These are phyloP conservation scores for Trichoderma erinaceum DNA, from an alignment of 495 filamentous ascomycete species.

Conservation along the genomic window DNA sequence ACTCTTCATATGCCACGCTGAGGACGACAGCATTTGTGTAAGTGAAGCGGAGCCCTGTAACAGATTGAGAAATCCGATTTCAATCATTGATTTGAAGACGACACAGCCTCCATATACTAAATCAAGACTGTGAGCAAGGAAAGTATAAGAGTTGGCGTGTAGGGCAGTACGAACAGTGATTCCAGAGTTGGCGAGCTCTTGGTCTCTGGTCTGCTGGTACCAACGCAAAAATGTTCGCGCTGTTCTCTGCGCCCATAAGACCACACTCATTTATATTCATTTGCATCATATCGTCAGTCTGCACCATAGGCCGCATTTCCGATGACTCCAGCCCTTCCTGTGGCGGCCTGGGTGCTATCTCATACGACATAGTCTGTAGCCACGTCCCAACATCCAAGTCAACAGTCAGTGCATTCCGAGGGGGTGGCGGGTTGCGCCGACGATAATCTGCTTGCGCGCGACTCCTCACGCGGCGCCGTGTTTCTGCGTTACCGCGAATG, in stretches of 20 bases:
- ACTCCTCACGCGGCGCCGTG: slow-evolving; percentile 2
- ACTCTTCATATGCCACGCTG: not conserved
- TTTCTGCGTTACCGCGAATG: not conserved
- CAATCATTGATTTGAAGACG: slow-evolving; percentile 5
- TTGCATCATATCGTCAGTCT: not conserved
- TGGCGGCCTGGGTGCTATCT: not conserved
- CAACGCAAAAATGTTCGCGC: not conserved
- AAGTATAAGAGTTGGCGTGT: no score
- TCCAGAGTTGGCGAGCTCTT: not conserved
- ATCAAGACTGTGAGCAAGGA: not conserved
- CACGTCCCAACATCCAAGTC: not conserved
- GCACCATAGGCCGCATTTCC: not conserved
- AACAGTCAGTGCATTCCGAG: not conserved
- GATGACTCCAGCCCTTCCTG: not conserved
- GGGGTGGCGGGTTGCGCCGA: not conserved
- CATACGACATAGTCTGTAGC: not conserved
- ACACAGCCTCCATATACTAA: slow-evolving; percentile 3
- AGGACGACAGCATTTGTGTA: not conserved
- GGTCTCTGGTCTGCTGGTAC: not conserved
- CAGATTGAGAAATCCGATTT: not conserved
- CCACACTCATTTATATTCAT: not conserved
- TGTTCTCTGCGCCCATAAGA: not conserved
- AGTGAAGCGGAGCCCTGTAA: not conserved
- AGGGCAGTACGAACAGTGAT: not conserved
- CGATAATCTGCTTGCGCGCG: not conserved